Evolutionary conservation across 495 filamentous ascomycete genomes (phyloP), one percentile per base, ranked within the genome.

Genomic region (Pseudotulostoma volvatum): DNA sequence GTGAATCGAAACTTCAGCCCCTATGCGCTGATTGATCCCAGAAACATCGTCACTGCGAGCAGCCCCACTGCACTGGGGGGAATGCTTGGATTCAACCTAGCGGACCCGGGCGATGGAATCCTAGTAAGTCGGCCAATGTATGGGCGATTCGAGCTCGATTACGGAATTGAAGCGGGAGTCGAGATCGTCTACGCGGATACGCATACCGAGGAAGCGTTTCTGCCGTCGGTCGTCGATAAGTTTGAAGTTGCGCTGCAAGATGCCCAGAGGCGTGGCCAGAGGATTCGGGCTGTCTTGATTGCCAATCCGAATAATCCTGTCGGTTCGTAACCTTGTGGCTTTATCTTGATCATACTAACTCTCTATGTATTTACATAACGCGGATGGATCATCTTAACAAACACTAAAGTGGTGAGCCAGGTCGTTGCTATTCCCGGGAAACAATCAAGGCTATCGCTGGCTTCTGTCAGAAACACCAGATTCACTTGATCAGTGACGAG

Each of bases 401-500:
- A 15, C n/a, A 35, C 33, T 18, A 5, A 35, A 35, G n/a, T n/a
- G n/a, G n/a, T n/a, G n/a, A 18, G 0, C 55, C 75, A 1, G 68
- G 74, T 31, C 53, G 57, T 21, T 78, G 72, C 51, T 79, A 77
- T 42, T 47, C 70, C 0, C 54, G 48, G 11, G 56, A 69, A 9
- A 58, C 59, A 0, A 42, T 79, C 0, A 43, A 60, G 7, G 56
- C 43, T 13, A 50, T 73, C 18, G 60, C 75, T 58, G 49, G 48
- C 7, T 44, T 79, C 3, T 80, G 75, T 38, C 54, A 67, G 16
- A 60, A 65, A 20, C 59, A 74, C 41, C 48, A 57, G 13, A 54
- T 81, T 1, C 74, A 79, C 40, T 44, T 79, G 2, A 62, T 79
- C 36, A 67, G 66, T 32, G 76, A 81, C 37, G 76, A 81, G 46